Conservation (phyloP, 148 eudicot species). For the Amaranthus hypochondriacus region DNA sequence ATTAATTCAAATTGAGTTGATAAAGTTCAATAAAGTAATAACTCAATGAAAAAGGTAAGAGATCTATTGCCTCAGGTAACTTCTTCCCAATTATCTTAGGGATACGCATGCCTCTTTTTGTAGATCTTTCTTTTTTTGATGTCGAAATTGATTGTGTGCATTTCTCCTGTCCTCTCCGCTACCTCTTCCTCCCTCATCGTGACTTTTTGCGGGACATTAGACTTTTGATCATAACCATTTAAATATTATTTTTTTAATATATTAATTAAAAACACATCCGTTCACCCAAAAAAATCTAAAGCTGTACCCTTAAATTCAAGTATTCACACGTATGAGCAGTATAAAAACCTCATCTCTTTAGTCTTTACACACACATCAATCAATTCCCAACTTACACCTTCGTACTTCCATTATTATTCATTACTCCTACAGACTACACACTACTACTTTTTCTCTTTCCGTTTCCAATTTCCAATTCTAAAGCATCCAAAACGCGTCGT, state of each 20-base stretch:
- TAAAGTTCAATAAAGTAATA: too few relatives aligned
- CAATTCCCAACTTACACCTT: background rate
- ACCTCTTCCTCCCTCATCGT: too few relatives aligned
- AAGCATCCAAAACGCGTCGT: conserved; percentile 18
- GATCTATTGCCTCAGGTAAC: too few relatives aligned
- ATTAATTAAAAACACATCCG: background rate
- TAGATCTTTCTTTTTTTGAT: too few relatives aligned
- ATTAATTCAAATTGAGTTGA: too few relatives aligned
- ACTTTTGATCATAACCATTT: too few relatives aligned
- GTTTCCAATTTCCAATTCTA: background rate
- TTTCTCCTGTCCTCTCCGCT: background rate
- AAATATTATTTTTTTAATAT: background rate
- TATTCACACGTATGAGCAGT: conserved; percentile 11
- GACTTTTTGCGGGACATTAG: too few relatives aligned
- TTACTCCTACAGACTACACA: background rate
- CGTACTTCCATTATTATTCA: conserved; percentile 1
- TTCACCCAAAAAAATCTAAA: background rate
- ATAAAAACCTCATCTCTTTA: background rate
- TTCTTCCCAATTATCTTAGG: too few relatives aligned
- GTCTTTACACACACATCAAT: background rate
- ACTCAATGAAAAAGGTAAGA: too few relatives aligned
- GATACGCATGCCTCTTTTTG: too few relatives aligned
- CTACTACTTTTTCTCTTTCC: background rate
- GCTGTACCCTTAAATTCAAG: background rate
- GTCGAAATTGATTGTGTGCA: too few relatives aligned